Conservation (phyloP, 208 protist species). For the Crithidia bombi region DNA sequence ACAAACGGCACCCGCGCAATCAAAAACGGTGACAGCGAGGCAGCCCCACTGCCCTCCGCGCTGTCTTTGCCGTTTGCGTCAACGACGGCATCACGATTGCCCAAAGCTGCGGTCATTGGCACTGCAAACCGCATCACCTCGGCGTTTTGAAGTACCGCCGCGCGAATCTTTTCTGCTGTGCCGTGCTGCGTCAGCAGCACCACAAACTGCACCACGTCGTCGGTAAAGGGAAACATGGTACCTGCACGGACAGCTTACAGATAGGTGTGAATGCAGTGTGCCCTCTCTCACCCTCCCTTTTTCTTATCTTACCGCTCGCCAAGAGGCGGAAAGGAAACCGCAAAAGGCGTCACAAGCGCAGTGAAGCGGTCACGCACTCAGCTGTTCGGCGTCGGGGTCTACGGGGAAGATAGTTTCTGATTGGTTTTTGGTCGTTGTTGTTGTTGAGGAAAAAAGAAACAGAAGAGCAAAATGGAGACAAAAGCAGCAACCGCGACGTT, state of each 20-base stretch:
- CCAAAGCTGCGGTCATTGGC: not conserved
- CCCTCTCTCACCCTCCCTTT: too few relatives aligned
- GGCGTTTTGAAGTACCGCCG: constrained; percentile 42
- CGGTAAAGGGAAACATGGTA: constrained; percentile 28
- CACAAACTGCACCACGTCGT: constrained; percentile 70
- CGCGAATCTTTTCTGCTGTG: constrained; percentile 55
- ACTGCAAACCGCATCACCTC: constrained; percentile 35
- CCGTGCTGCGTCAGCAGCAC: constrained; percentile 55
- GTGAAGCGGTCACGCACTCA: too few relatives aligned
- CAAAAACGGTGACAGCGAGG: not conserved
- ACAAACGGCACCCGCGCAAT: constrained; percentile 5
- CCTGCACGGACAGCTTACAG: too few relatives aligned
- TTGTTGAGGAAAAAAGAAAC: too few relatives aligned
- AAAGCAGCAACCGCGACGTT: too few relatives aligned
- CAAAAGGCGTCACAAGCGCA: constrained; percentile 4
- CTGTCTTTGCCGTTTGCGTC: not conserved
- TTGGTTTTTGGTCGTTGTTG: too few relatives aligned
- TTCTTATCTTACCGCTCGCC: too few relatives aligned
- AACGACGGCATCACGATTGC: too few relatives aligned
- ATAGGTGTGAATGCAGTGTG: too few relatives aligned
- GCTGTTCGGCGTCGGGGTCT: too few relatives aligned
- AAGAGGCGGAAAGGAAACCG: constrained; percentile 13
- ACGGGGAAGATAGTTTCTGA: too few relatives aligned
- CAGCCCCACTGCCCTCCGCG: not conserved
- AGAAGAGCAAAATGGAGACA: too few relatives aligned